Percentiles rank a stretch among this genome's conserved stretches.
phyloP scores from a whole-genome alignment of 1,139 yeast genomes.

The Suhomyces anneliseae region DNA sequence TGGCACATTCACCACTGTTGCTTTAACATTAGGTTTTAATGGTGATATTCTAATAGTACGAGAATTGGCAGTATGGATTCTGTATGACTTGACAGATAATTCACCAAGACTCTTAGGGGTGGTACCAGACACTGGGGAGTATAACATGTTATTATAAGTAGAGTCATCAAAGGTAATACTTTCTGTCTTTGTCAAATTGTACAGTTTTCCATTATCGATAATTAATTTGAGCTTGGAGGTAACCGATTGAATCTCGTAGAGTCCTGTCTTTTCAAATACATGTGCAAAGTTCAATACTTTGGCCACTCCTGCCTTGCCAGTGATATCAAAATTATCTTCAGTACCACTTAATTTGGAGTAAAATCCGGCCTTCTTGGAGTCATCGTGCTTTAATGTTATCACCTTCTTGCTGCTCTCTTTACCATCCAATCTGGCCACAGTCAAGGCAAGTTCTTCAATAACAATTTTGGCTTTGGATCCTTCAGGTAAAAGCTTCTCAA shows the following conservation, averaged over 20 bases:
- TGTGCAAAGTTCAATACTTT: conserved; percentile 28
- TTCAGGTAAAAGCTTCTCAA: conserved; percentile 15
- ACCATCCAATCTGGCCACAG: conserved; percentile 5
- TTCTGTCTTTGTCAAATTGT: conserved; percentile 13
- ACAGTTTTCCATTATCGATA: conserved; percentile 1
- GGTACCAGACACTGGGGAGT: neutral
- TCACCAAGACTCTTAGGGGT: neutral
- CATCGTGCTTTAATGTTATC: conserved; percentile 6
- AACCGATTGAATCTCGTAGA: conserved; percentile 20
- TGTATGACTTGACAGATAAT: neutral
- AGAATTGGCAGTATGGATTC: conserved; percentile 7
- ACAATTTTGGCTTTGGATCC: conserved; percentile 10
- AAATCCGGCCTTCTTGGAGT: neutral
- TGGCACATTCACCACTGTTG: conserved; percentile 7
- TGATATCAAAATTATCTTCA: neutral
- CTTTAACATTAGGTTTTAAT: conserved; percentile 15
- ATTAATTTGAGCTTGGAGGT: conserved; percentile 6
- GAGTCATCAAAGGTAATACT: neutral
- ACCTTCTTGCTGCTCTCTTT: conserved; percentile 6
- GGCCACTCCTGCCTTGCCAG: neutral
- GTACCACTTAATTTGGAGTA: neutral
- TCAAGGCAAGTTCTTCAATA: conserved; percentile 13
- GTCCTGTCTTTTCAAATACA: conserved; percentile 25
- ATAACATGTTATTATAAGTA: conserved; percentile 1
- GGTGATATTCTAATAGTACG: conserved; percentile 16